These are phyloP conservation scores for Dillenia suffruticosa DNA, from an alignment of 164 flowering plant genomes.

Conservation along the genomic window DNA sequence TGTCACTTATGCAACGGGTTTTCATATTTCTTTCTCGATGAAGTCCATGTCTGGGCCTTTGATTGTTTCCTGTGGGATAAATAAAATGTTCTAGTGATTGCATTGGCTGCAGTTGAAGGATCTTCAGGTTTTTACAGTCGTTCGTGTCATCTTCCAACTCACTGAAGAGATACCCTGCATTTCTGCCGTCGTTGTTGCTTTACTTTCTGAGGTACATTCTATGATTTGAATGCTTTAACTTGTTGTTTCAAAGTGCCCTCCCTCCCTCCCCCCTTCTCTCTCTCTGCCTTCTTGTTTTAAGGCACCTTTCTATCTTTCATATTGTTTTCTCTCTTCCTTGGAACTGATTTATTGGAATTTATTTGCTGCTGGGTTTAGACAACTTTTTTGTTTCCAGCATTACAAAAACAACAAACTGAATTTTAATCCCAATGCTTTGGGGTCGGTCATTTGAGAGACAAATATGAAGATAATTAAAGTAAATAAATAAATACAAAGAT, in stretches of 20 bases:
- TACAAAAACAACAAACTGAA: too few relatives aligned
- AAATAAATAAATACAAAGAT: too few relatives aligned
- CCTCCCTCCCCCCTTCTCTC: too few relatives aligned
- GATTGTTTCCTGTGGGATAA: neutral
- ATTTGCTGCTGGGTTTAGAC: too few relatives aligned
- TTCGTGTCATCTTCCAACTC: constrained; percentile 95
- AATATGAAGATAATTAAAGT: too few relatives aligned
- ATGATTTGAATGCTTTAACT: neutral
- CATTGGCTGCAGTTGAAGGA: constrained; percentile 74
- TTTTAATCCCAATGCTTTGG: too few relatives aligned
- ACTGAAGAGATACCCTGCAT: constrained; percentile 97
- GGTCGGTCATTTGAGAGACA: too few relatives aligned
- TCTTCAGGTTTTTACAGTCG: constrained; percentile 89
- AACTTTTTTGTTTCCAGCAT: too few relatives aligned
- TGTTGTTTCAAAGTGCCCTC: neutral
- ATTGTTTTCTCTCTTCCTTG: too few relatives aligned
- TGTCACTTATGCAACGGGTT: neutral
- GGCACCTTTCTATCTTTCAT: too few relatives aligned
- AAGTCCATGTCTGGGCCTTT: neutral
- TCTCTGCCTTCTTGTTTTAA: too few relatives aligned
- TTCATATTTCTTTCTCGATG: neutral
- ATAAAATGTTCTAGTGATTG: constrained; percentile 5
- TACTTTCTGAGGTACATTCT: constrained; percentile 77
- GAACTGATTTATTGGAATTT: too few relatives aligned
- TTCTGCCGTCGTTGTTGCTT: constrained; percentile 96